Conservation (phyloP, 176 grass and related monocot species). For the Musa schizocarpa region DNA sequence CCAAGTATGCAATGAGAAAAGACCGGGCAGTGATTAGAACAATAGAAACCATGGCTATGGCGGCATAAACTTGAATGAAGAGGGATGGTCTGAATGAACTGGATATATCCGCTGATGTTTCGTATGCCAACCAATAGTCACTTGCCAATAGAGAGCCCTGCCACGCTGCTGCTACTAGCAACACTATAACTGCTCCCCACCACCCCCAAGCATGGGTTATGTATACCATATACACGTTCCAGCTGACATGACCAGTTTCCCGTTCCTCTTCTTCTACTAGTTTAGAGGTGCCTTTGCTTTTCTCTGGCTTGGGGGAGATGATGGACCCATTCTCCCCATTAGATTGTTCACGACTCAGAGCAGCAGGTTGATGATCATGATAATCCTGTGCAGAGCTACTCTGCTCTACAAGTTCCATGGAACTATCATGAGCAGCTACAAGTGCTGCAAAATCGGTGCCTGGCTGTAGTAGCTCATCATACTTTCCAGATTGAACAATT, state of each 20-base stretch:
- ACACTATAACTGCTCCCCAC: constrained; percentile 46
- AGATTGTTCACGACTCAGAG: constrained; percentile 7
- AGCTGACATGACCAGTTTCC: constrained; percentile 67
- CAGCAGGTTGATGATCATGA: constrained; percentile 6
- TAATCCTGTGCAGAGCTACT: constrained; percentile 14
- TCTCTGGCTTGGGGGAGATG: constrained; percentile 36
- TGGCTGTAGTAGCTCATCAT: constrained; percentile 45
- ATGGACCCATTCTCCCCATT: constrained; percentile 22
- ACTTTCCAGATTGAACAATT: constrained; percentile 73
- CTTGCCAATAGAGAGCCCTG: constrained; percentile 57
- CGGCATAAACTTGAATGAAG: constrained; percentile 65
- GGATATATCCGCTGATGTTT: constrained; percentile 48
- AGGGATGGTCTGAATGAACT: constrained; percentile 34
- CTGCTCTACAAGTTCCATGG: constrained; percentile 88
- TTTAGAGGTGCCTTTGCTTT: constrained; percentile 52
- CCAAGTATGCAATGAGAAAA: constrained; percentile 57
- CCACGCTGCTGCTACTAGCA: constrained; percentile 41
- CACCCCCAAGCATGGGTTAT: constrained; percentile 84
- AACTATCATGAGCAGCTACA: constrained; percentile 78
- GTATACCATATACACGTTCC: constrained; percentile 65
- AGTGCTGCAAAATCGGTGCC: constrained; percentile 66
- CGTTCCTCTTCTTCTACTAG: constrained; percentile 88
- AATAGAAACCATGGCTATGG: constrained; percentile 36
- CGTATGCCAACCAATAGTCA: constrained; percentile 87
- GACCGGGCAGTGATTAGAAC: constrained; percentile 40